Evolutionary conservation across 148 eudicot species (phyloP).

Genomic region (Selenicereus undatus): DNA sequence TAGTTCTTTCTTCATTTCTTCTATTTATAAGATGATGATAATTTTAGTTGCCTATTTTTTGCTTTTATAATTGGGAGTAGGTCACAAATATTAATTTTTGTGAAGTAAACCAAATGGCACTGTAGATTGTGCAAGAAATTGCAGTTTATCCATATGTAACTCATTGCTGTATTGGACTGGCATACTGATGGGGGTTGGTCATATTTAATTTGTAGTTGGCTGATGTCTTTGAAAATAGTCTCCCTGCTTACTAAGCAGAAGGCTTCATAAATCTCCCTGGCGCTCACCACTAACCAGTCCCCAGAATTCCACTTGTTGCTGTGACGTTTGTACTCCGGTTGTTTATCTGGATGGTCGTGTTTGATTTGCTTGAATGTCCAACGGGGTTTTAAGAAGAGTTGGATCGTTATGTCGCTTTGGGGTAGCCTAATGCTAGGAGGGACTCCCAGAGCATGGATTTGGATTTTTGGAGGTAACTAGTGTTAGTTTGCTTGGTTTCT

Average conservation of each 20-base stretch:
- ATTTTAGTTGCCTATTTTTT: background rate
- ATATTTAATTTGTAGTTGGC: background rate
- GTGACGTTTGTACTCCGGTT: background rate
- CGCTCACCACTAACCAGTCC: background rate
- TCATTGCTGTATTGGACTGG: background rate
- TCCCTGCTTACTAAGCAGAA: background rate
- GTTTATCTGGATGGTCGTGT: background rate
- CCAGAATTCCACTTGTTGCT: too few relatives aligned
- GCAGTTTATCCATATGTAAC: background rate
- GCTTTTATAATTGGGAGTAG: background rate
- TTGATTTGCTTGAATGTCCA: background rate
- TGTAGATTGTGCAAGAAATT: background rate
- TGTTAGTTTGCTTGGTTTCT: background rate
- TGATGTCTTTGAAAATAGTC: background rate
- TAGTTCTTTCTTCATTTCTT: background rate
- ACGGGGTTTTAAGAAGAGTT: background rate
- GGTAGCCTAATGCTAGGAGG: background rate
- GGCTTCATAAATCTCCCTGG: background rate
- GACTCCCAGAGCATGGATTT: too few relatives aligned
- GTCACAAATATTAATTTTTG: background rate
- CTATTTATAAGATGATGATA: background rate
- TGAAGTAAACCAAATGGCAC: background rate
- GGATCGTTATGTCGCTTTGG: background rate
- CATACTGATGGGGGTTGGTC: background rate
- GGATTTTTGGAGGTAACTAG: background rate